These are phyloP conservation scores for Pezicula radicicola DNA, from an alignment of 2,329 filamentous ascomycete species.

Conservation along the genomic window DNA sequence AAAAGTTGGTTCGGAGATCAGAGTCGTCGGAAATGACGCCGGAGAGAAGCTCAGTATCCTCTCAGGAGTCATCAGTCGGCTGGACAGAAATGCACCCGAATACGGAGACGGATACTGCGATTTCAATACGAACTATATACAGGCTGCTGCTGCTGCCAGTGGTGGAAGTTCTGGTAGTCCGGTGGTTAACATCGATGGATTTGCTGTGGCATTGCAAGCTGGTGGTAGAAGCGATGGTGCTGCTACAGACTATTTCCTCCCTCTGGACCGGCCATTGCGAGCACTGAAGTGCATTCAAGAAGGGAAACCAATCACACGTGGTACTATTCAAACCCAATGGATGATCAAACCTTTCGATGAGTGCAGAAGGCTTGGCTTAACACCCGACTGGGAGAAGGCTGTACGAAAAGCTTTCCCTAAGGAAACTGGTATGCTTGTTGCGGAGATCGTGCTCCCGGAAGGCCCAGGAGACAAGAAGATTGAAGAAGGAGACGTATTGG, in stretches of 20 bases:
- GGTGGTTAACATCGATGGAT: conserved; percentile 92
- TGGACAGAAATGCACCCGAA: conserved; percentile 95
- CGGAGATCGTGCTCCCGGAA: conserved; percentile 88
- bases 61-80: conserved; percentile 92
- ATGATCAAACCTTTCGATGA: conserved; percentile 97
- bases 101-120: conserved; percentile 98
- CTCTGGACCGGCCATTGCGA: conserved; percentile 83
- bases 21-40: conserved; percentile 97
- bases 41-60: conserved; percentile 98
- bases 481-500: conserved; percentile 88
- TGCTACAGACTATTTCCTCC: conserved; percentile 96
- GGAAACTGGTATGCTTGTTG: conserved; percentile 95
- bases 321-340: conserved; percentile 98
- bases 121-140: conserved; percentile 95
- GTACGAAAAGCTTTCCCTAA: conserved; percentile 82
- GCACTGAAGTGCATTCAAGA: conserved; percentile 83
- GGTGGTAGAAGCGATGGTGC: conserved; percentile 92
- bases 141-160: conserved; percentile 94
- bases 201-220: conserved; percentile 88
- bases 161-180: conserved; percentile 98
- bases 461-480: conserved; percentile 85
- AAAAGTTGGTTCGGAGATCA: conserved; percentile 87
- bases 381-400: conserved; percentile 79
- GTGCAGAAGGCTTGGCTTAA: conserved; percentile 84
- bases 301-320: conserved; percentile 73